These are phyloP conservation scores for Cetraspora pellucida DNA, from an alignment of 192 early-diverging fungal species.

Conservation along the genomic window DNA sequence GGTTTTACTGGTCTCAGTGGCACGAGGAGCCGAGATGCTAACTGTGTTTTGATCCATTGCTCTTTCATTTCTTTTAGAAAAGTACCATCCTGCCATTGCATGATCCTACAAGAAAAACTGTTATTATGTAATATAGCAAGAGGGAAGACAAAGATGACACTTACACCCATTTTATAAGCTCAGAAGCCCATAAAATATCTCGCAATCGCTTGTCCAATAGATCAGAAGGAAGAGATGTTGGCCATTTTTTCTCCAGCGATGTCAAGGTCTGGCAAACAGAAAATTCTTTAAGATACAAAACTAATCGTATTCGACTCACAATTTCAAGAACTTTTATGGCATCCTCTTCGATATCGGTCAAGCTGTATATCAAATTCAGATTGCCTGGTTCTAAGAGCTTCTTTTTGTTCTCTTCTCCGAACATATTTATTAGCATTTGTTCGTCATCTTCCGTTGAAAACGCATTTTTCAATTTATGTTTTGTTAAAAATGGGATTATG, in stretches of 20 bases:
- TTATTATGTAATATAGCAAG: conserved; percentile 15
- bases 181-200: conserved; percentile 18
- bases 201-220: conserved; percentile 13
- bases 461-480: conserved; percentile 19
- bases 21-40: background rate
- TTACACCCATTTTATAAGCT: conserved; percentile 33
- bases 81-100: conserved; percentile 25
- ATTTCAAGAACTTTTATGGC: conserved; percentile 22
- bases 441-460: conserved; percentile 1
- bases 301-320: conserved; percentile 20
- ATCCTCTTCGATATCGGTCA: conserved; percentile 12
- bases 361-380: conserved; percentile 4
- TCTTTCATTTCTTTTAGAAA: conserved; percentile 24
- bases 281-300: conserved; percentile 22
- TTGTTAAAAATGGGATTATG: conserved; percentile 15
- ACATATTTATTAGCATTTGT: conserved; percentile 9
- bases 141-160: conserved; percentile 2
- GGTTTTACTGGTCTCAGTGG: conserved; percentile 1
- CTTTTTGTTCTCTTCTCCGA: conserved; percentile 17
- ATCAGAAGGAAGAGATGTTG: conserved; percentile 20
- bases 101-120: conserved; percentile 15
- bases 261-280: background rate
- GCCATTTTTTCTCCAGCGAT: conserved; percentile 12
- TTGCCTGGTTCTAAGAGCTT: conserved; percentile 21
- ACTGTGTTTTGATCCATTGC: conserved; percentile 14